Evolutionary conservation across 2,329 filamentous ascomycete genomes (phyloP).

Genomic region (Aspergillus oerlinghausenensis): DNA sequence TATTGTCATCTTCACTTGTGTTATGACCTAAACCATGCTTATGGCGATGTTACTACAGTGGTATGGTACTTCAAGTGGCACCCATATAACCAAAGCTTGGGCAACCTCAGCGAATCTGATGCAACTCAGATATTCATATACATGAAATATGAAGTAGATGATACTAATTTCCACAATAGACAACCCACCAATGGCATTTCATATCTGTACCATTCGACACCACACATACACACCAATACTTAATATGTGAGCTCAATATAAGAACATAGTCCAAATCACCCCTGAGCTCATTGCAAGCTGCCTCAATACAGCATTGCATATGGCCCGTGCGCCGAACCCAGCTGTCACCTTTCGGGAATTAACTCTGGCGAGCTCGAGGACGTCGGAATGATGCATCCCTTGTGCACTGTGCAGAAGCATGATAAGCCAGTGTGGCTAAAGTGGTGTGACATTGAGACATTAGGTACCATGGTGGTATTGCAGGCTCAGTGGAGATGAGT

Average conservation of each 20-base stretch:
- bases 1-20: too few species aligned
- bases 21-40: too few species aligned
- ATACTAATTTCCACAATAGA: background rate
- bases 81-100: too few species aligned
- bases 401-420: background rate
- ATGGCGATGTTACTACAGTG: too few species aligned
- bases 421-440: too few species aligned
- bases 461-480: background rate
- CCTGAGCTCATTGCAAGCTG: background rate
- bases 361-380: background rate
- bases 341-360: background rate
- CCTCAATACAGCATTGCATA: background rate
- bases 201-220: background rate
- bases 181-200: background rate
- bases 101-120: too few species aligned
- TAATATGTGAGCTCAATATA: background rate
- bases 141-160: background rate
- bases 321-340: background rate
- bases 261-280: background rate
- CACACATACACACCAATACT: background rate
- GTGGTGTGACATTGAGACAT: too few species aligned
- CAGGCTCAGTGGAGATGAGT: background rate
- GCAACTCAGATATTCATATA: background rate
- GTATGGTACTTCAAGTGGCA: too few species aligned
- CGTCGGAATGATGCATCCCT: background rate